Evolutionary conservation across 257 asterid species (phyloP), one percentile per base, ranked within the genome.

Genomic region (Nicotiana sylvestris): DNA sequence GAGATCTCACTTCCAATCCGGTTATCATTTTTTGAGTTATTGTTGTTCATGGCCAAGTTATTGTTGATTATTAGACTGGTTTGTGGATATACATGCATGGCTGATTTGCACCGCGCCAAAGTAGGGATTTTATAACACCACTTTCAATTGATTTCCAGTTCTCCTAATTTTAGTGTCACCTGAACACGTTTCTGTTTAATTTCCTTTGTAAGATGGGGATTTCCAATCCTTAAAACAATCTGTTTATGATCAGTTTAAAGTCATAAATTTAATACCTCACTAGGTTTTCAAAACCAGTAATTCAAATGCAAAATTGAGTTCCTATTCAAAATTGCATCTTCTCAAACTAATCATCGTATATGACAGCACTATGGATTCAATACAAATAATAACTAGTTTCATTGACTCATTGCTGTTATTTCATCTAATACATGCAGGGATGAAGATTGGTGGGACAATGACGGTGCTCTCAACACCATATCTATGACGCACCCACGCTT

Each of bases 401-500:
- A 66, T 66, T 5, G 25, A 25, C 79, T 12, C 79, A 27, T 74
- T 25, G 62, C 21, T 49, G 6, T 74, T 49, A 27, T 49, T 6
- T 74, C 37, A 72, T 72, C 60, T 69, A n/a, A 43, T 69, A n/a
- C 78, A 12, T 49, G 46, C 81, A 96, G 99, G 89, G 98, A 96
- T 86, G 96, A 96, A 81, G 99, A 94, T 77, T 96, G 99, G 98
- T 96, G 98, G 99, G 98, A 94, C 83, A 96, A 94, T 60, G 98
- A 96, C 35, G 99, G 99, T 72, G 98, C 99, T 4, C 97, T 96
- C 77, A 96, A 96, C 92, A 96, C 98, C 51, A 91, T 94, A 85
- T 94, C 98, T 39, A 96, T 96, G 98, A 96, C 99, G 8, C 99
- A 96, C 81, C 99, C 99, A 49, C 97, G 98, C 78, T 84, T 93